These are phyloP conservation scores for Jaltomata sinuosa DNA, from an alignment of 257 asterid genomes.

Conservation along the genomic window DNA sequence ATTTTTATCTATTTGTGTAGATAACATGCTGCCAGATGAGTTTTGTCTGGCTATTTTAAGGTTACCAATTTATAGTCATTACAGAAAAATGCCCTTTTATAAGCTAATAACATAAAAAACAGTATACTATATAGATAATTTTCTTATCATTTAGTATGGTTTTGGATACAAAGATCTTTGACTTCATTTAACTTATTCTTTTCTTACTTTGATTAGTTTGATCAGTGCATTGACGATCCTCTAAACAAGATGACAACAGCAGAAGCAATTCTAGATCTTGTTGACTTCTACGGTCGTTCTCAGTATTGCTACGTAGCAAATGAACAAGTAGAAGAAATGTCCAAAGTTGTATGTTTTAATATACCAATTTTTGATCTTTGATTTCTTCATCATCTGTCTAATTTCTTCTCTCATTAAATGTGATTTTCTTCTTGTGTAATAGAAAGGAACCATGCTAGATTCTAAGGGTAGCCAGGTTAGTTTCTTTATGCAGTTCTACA, in stretches of 20 bases:
- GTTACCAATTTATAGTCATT: background rate
- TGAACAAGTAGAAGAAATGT: conserved; percentile 75
- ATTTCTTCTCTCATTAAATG: background rate
- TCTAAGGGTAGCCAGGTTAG: conserved; percentile 97
- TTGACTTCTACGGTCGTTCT: conserved; percentile 52
- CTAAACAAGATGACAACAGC: conserved; percentile 72
- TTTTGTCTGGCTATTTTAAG: background rate
- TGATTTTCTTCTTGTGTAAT: background rate
- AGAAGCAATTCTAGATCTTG: conserved; percentile 63
- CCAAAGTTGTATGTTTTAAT: conserved; percentile 61
- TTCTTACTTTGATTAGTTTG: conserved; percentile 34
- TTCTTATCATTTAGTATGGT: background rate
- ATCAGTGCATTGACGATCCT: conserved; percentile 66
- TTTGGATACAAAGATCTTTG: no score
- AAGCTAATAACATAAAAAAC: background rate
- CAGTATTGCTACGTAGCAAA: conserved; percentile 43
- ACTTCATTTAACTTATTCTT: background rate
- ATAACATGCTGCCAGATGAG: background rate
- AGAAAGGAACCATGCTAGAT: conserved; percentile 92
- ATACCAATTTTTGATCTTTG: background rate
- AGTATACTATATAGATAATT: background rate
- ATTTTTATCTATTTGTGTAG: background rate
- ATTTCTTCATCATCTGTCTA: background rate
- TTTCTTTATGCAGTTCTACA: conserved; percentile 77
- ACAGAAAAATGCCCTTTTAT: background rate